Conservation (phyloP, 139 green algal species). For the Haematococcus lacustris region DNA sequence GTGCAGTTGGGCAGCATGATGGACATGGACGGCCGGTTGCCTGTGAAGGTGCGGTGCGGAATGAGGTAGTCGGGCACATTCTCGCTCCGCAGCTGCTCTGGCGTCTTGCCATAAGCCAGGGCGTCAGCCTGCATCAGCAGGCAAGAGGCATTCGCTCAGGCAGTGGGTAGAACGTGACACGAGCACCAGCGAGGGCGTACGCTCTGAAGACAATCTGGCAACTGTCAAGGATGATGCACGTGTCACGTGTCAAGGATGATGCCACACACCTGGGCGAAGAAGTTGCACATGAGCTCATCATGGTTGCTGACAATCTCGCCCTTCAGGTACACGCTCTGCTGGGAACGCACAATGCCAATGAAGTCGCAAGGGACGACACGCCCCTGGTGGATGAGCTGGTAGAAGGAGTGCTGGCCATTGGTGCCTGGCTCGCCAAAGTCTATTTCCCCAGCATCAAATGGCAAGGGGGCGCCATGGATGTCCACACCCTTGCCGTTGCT, state of each 20-base stretch:
- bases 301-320: conserved; percentile 97
- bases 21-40: conserved; percentile 87
- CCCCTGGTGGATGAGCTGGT: conserved; percentile 96
- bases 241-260: too few species aligned
- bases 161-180: too few species aligned
- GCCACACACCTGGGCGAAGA: conserved; percentile 89
- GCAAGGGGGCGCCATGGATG: conserved; percentile 78
- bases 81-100: conserved; percentile 75
- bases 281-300: conserved; percentile 99
- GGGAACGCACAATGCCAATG: conserved; percentile 90
- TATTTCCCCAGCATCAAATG: conserved; percentile 86
- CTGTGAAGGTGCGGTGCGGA: conserved; percentile 85
- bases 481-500: conserved; percentile 97
- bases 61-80: conserved; percentile 86
- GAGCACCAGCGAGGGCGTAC: too few species aligned
- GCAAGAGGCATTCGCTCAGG: too few species aligned
- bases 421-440: conserved; percentile 99
- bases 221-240: too few species aligned
- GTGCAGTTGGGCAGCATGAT: conserved; percentile 88
- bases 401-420: conserved; percentile 99
- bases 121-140: conserved; percentile 78
- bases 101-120: conserved; percentile 89
- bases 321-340: conserved; percentile 77
- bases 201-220: too few species aligned
- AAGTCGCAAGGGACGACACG: conserved; percentile 90